Evolutionary conservation across 345 rosid genomes (phyloP).

Genomic region (Salix udensis): DNA sequence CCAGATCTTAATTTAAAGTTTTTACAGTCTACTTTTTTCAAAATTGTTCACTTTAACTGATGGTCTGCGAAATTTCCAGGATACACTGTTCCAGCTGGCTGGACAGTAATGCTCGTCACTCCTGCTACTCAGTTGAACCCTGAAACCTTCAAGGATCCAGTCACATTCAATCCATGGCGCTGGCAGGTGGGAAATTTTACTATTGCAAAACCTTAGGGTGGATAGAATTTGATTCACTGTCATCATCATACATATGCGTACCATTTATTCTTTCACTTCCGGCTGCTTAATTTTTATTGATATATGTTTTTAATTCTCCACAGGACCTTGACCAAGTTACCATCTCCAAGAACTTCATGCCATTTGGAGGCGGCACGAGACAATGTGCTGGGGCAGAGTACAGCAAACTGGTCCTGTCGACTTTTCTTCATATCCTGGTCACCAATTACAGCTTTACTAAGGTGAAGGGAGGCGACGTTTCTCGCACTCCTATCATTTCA

Average conservation of each 20-base stretch:
- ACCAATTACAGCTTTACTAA: constrained; percentile 6
- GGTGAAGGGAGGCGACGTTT: not conserved
- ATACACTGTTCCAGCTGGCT: not conserved
- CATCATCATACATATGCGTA: not conserved
- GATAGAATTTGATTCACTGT: not conserved
- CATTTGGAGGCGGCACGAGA: constrained; percentile 49
- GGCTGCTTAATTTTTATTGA: not conserved
- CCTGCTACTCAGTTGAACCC: not conserved
- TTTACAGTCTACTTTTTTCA: not conserved
- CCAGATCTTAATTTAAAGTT: not conserved
- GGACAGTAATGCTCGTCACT: not conserved
- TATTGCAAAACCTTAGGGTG: not conserved
- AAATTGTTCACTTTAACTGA: not conserved
- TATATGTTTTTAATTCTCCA: constrained; percentile 1
- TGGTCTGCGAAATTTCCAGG: not conserved
- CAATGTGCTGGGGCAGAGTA: constrained; percentile 45
- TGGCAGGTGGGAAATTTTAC: constrained; percentile 29
- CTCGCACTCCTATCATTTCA: not conserved
- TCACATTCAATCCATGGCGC: constrained; percentile 22
- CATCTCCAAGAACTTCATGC: constrained; percentile 39
- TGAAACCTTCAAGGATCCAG: not conserved
- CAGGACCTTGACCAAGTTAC: constrained; percentile 6
- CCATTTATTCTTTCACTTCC: not conserved
- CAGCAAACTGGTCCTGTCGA: constrained; percentile 33
- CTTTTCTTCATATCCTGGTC: constrained; percentile 34